Base-by-base conservation (phyloP, 2,329 filamentous ascomycete genomes). In the Achaetomium macrosporum region DNA sequence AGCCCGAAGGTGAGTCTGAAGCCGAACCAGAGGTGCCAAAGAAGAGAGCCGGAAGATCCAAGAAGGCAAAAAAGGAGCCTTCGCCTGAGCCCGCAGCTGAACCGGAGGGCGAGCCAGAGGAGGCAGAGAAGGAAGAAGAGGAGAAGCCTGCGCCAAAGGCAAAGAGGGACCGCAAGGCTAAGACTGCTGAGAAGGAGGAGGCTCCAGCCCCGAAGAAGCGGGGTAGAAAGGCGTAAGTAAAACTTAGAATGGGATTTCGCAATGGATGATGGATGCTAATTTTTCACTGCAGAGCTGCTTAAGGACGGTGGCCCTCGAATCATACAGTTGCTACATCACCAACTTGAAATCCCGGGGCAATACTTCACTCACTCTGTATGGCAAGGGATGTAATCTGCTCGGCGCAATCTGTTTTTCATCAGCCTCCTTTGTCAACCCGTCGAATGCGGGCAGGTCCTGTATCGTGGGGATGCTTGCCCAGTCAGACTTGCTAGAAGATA, bases 61-160 rank as follows among this genome's bases (percentile, higher is more conserved):
- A 54, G 47, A 58, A 57, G 35, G 48, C 40, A 7, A 53, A 56
- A 51, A 56, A 50, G 40, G 45, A 51, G 37, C 36, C 51, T 9
- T 33, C 50, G 2, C 31, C 42, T 39, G 53, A 56, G 41, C 39
- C 35, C 2, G 51, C 53, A 17, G 20, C 48, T 7, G 54, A 54
- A 29, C 19, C 36, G 8, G 49, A 42, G 25, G 12, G 48, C 1
- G 51, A 54, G 31, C 10, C 25, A 3, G 47, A 46, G n/a, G 35
- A 45, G 11, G 46, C 56, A n/a, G n/a, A n/a, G 15, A 40, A 52
- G 7, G 51, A 54, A 13, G 46, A 54, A 31, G 55, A 57, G 29
- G 47, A 50, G 47, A 37, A 57, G 35, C 45, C 53, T 3, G 51
- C 41, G 8, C 46, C 47, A 16, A 61, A 56, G 45, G 19, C 50